These are phyloP conservation scores for Hymenoscyphus infarciens DNA, from an alignment of 2,329 filamentous ascomycete genomes.

Conservation along the genomic window DNA sequence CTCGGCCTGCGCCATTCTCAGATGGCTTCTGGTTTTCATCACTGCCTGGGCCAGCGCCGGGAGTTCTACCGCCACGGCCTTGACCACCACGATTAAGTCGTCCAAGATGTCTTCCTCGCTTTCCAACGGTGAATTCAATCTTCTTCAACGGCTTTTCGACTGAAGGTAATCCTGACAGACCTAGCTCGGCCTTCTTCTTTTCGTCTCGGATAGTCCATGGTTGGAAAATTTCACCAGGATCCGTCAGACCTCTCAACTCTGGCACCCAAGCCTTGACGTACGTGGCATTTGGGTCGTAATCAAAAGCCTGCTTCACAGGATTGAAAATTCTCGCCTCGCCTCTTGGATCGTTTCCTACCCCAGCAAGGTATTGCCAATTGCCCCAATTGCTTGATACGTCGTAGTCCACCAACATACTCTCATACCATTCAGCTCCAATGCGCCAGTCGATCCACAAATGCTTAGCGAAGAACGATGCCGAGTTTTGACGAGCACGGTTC, in stretches of 20 bases:
- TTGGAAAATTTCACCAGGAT: constrained; percentile 59
- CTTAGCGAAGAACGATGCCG: constrained; percentile 70
- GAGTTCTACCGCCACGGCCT: constrained; percentile 2
- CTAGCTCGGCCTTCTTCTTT: constrained; percentile 54
- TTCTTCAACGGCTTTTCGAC: constrained; percentile 62
- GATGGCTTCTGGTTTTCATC: neutral
- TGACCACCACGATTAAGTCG: constrained; percentile 14
- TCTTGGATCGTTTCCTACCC: constrained; percentile 75
- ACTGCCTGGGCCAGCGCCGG: constrained; percentile 6
- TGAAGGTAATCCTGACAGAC: constrained; percentile 57
- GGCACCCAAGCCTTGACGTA: constrained; percentile 73
- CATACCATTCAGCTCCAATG: constrained; percentile 79
- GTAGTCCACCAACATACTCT: constrained; percentile 70
- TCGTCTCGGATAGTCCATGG: constrained; percentile 57
- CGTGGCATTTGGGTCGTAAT: constrained; percentile 67
- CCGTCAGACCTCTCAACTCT: constrained; percentile 54
- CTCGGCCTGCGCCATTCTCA: constrained; percentile 5
- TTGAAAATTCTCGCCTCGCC: constrained; percentile 71
- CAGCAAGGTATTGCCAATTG: constrained; percentile 79
- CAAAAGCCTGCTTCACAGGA: constrained; percentile 74
- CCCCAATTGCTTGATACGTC: constrained; percentile 75
- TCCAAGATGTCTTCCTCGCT: constrained; percentile 20
- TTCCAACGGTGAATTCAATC: constrained; percentile 59
- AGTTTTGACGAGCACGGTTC: constrained; percentile 72
- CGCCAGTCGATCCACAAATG: constrained; percentile 76